Evolutionary conservation across 768 basidiomycete genomes (phyloP).

Genomic region (Sutorius australiensis): DNA sequence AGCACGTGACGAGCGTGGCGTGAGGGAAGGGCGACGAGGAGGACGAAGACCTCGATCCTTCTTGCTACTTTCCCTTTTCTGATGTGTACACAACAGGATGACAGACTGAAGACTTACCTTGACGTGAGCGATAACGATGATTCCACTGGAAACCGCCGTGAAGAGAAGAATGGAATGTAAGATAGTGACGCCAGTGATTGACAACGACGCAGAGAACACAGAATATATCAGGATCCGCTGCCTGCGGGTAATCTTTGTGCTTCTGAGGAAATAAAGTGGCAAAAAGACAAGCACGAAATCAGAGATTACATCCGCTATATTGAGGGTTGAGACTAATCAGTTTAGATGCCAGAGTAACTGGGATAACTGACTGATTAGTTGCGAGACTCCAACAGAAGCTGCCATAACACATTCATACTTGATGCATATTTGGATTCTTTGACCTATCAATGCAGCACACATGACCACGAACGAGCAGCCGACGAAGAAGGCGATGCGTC

Average conservation of each 20-base stretch:
- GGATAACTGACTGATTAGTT: conserved; percentile 20
- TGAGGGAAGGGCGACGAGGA: background rate
- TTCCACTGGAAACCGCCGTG: background rate
- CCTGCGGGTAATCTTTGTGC: conserved; percentile 1
- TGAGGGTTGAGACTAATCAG: background rate
- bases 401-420: background rate
- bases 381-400: conserved; percentile 9
- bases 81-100: background rate
- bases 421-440: conserved; percentile 12
- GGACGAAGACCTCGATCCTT: background rate
- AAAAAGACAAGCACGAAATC: conserved; percentile 18
- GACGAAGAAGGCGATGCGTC: conserved; percentile 1
- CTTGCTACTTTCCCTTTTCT: background rate
- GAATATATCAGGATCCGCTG: conserved; percentile 18
- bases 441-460: conserved; percentile 21
- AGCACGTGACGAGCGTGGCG: background rate
- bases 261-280: conserved; percentile 13
- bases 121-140: conserved; percentile 19
- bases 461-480: conserved; percentile 19
- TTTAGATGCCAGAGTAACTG: background rate
- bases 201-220: conserved; percentile 18
- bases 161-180: conserved; percentile 14
- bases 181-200: conserved; percentile 19
- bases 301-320: conserved; percentile 19
- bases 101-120: conserved; percentile 14